phyloP scores from a whole-genome alignment of 306 rosid species.

The Vigna radiata region DNA sequence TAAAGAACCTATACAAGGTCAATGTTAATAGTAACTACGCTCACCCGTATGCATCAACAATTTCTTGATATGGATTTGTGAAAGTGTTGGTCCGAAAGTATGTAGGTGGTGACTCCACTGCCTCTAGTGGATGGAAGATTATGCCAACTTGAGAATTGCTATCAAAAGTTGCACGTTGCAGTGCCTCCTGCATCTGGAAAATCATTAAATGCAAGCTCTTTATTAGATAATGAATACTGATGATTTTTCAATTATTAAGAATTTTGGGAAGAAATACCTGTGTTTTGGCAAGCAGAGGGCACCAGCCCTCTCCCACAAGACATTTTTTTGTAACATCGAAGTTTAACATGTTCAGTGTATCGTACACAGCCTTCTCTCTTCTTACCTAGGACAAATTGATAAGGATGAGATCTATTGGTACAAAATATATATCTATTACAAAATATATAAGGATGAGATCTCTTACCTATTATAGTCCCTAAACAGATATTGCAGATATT shows the following conservation, averaged over 20 bases:
- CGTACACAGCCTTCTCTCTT: constrained; percentile 98
- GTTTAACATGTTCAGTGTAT: constrained; percentile 92
- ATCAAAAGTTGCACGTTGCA: constrained; percentile 98
- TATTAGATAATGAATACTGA: constrained; percentile 36
- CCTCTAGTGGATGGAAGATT: constrained; percentile 88
- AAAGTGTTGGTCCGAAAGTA: constrained; percentile 90
- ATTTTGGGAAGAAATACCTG: constrained; percentile 59
- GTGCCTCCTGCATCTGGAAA: constrained; percentile 87
- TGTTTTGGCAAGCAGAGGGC: constrained; percentile 84
- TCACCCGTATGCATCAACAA: constrained; percentile 99
- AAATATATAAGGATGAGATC: too few species aligned
- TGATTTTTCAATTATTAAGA: constrained; percentile 25
- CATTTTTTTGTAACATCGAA: constrained; percentile 99
- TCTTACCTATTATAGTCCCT: too few species aligned
- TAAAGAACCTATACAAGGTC: constrained; percentile 9
- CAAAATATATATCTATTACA: constrained; percentile 37
- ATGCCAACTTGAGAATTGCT: constrained; percentile 97
- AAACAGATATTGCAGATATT: too few species aligned
- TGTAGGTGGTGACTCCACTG: constrained; percentile 94
- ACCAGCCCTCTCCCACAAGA: constrained; percentile 99
- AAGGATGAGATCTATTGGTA: constrained; percentile 49
- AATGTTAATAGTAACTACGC: constrained; percentile 49
- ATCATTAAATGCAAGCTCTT: constrained; percentile 38
- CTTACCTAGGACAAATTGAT: constrained; percentile 72
- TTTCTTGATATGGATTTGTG: constrained; percentile 95